Base-by-base conservation (phyloP, 495 filamentous ascomycete genomes). In the Neurospora africana region DNA sequence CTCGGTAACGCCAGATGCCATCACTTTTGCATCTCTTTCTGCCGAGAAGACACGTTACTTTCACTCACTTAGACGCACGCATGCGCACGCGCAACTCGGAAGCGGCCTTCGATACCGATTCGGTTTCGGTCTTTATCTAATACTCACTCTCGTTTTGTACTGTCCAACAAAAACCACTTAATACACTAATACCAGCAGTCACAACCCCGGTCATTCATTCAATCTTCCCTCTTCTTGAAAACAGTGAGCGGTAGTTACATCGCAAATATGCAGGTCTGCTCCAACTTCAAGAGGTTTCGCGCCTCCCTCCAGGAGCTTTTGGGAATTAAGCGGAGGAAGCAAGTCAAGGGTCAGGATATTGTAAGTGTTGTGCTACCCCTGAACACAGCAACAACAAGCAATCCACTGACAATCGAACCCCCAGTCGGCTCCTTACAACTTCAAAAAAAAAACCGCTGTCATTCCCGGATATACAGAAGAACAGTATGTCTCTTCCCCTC, bases 381-480 rank as follows among this genome's bases (percentile, higher is more conserved):
- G 11, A 5, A 4, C 47, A 3, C 41, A 19, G 27, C 65, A 30
- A n/a, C 30, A 9, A 71, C 39, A 33, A 53, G 36, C 27, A 5
- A 37, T 58, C 43, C n/a, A 58, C 74, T 79, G 79, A 79, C 74
- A 37, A 19, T 23, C 43, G 36, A 21, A n/a, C n/a, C 47, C 23
- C 74, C 68, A 84, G 83, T 85, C 84, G 11, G 78, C 78, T 6
- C 83, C 84, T 5, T 86, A 83, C 79, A 75, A 83, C 74, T 84
- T 86, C 77, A 82, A 82, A 75, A 79, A 79, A 30, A 79, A 82
- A 74, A 68, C 78, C 30, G 69, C 78, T 47, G 76, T 72, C 4
- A 71, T 84, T 0, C 83, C 83, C 17, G 83, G 83, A n/a, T 43
- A 69, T 85, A 80, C 79, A 23, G 77, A 83, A 68, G 79, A 84